Evolutionary conservation across 192 early-diverging fungal species (phyloP).

Genomic region (Blastocladiella britannica): DNA sequence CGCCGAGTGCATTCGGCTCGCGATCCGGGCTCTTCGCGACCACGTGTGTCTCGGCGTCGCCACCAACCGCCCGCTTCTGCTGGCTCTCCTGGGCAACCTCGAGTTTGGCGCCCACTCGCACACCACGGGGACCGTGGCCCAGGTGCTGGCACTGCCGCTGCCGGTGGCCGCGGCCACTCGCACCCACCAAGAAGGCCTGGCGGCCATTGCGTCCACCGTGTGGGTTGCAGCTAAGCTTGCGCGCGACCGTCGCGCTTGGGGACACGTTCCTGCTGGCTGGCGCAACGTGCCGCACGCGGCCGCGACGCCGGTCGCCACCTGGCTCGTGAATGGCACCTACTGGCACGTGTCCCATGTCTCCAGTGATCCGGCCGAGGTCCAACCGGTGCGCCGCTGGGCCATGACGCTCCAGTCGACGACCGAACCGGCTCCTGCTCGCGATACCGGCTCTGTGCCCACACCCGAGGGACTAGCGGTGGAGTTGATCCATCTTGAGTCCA

Average conservation of each 20-base stretch:
- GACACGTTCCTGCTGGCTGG: background rate
- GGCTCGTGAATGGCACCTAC: too few relatives aligned
- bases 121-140: slow-evolving; percentile 24
- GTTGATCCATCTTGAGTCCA: too few relatives aligned
- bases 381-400: too few relatives aligned
- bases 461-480: too few relatives aligned
- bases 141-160: background rate
- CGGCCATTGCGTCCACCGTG: background rate
- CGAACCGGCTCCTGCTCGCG: too few relatives aligned
- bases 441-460: too few relatives aligned
- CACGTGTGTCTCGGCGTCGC: slow-evolving; percentile 30
- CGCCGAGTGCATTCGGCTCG: slow-evolving; percentile 21
- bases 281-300: background rate
- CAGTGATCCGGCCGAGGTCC: too few relatives aligned
- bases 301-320: background rate
- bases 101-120: slow-evolving; percentile 22
- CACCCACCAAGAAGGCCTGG: background rate
- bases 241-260: background rate
- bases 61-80: slow-evolving; percentile 33
- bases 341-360: too few relatives aligned
- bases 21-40: slow-evolving; percentile 17
- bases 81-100: slow-evolving; percentile 23
- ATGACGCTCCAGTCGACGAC: too few relatives aligned
- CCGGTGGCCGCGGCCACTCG: background rate
- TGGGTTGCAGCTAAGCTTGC: background rate